phyloP scores from a whole-genome alignment of 225 moss, liverwort and hornwort species.

The Physcomitrium patens region DNA sequence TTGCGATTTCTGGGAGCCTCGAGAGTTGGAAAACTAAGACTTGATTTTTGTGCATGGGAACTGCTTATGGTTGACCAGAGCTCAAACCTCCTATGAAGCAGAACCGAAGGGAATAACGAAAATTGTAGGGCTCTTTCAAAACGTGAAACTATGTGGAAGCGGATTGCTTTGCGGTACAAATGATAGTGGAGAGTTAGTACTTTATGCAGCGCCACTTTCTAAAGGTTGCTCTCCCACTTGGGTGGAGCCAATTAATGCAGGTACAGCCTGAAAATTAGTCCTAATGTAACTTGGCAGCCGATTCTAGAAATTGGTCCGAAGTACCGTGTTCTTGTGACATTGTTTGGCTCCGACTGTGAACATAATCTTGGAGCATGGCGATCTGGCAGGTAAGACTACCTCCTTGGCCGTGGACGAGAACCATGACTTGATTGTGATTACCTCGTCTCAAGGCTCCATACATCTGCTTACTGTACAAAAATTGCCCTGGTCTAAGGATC shows the following conservation, averaged over 20 bases:
- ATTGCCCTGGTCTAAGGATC: slow-evolving; percentile 31
- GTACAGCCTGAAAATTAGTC: slow-evolving; percentile 19
- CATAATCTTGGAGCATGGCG: neutral
- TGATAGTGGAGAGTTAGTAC: slow-evolving; percentile 36
- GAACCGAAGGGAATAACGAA: slow-evolving; percentile 31
- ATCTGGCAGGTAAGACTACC: slow-evolving; percentile 32
- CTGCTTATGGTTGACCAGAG: slow-evolving; percentile 25
- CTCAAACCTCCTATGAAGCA: slow-evolving; percentile 44
- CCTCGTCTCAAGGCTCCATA: slow-evolving; percentile 35
- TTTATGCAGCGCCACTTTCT: slow-evolving; percentile 38
- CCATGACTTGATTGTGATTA: slow-evolving; percentile 33
- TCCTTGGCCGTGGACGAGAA: slow-evolving; percentile 40
- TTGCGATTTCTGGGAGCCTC: neutral
- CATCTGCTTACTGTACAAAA: slow-evolving; percentile 25
- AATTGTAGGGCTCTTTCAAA: slow-evolving; percentile 35
- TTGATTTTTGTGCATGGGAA: slow-evolving; percentile 8
- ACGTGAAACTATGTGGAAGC: slow-evolving; percentile 18
- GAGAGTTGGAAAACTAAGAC: neutral
- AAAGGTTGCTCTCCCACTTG: slow-evolving; percentile 23
- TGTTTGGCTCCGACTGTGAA: neutral
- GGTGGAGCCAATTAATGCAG: slow-evolving; percentile 45
- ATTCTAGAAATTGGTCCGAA: too few relatives aligned
- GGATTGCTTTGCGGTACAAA: slow-evolving; percentile 33
- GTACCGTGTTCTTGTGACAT: too few relatives aligned
- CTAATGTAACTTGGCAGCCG: neutral